Percentiles rank a stretch among this genome's conserved stretches.
Conservation (phyloP, 305 asterid species). For the Fraxinus xanthoxyloides region DNA sequence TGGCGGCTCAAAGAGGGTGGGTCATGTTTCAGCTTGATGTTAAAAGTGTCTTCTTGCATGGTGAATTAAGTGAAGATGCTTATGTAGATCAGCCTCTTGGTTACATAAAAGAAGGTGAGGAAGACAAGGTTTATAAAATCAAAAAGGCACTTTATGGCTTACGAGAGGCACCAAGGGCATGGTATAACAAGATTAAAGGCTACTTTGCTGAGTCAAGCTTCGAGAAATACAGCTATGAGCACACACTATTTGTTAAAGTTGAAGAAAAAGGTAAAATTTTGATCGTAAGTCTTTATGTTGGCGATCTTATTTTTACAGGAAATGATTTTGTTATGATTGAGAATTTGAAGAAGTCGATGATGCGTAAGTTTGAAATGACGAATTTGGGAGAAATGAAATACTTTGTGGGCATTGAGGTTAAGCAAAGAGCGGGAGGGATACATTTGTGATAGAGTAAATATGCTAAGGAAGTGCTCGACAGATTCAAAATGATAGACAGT, state of each 20-base stretch:
- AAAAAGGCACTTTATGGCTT: not conserved
- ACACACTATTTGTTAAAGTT: not conserved
- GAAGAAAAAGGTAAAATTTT: not conserved
- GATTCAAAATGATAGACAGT: not conserved
- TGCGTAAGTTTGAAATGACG: not conserved
- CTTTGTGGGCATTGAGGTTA: not conserved
- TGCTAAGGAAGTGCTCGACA: not conserved
- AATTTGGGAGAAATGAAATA: not conserved
- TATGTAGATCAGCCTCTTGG: not conserved
- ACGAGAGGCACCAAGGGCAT: not conserved
- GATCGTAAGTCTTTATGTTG: not conserved
- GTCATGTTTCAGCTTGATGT: not conserved
- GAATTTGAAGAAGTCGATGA: not conserved
- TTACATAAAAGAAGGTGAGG: not conserved
- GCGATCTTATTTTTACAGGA: not conserved
- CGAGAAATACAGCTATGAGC: not conserved
- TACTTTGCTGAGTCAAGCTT: not conserved
- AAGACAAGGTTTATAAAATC: not conserved
- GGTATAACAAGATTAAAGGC: not conserved
- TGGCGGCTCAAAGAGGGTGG: not conserved
- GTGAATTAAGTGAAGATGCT: not conserved
- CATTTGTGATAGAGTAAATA: not conserved
- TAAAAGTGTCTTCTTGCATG: not conserved
- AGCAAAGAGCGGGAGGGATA: not conserved
- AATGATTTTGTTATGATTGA: not conserved